Base-by-base conservation (phyloP, 768 basidiomycete species). In the Porphyrellus cyaneotinctus region DNA sequence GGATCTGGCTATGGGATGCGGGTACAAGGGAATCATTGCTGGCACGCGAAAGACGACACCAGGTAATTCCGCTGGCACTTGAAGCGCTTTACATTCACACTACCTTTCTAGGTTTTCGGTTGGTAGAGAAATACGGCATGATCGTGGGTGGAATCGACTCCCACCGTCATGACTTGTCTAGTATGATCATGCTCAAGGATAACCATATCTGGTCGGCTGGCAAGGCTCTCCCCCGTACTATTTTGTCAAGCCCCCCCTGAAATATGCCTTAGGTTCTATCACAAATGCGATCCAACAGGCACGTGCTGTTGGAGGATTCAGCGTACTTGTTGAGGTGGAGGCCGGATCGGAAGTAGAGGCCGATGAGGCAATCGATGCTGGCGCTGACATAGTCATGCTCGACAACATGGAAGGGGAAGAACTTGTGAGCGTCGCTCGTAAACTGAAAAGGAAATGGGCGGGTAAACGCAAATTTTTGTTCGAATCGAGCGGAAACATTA, bases 181-280 rank as follows among this genome's bases (percentile, higher is more conserved):
- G 89, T 67, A 98, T 99, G 97, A 95, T 99, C 65, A 99, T 99
- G 97, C 82, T 99, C 63, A 98, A 98, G 72, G 97, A 99, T 63
- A 99, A 99, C 67, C 97, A 99, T 67, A 91, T 98, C 65, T 97
- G 94, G 95, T 95, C 94, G 4, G 89, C 86, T 38, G 94, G 94
- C 86, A 64, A 55, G 77, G 58, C 26, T 36, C 23, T 32, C 43
- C 5, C 18, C 12, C 7, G 20, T 38, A 28, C 24, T 30, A 4
- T 51, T 23, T 23, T 22, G 30, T 49, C 36, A 30, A 32, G n/a
- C 14, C n/a, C 10, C 22, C 43, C 39, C 47, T 54, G 42, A 54
- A 58, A 41, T 54, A 39, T 47, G 4, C 24, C 47, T 18, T 54
- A 86, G 94, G 95, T 26, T 97, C 94, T 10, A 97, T 98, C 58